Conservation (phyloP, 208 protist genomes). For the Tetramitus jugosus region DNA sequence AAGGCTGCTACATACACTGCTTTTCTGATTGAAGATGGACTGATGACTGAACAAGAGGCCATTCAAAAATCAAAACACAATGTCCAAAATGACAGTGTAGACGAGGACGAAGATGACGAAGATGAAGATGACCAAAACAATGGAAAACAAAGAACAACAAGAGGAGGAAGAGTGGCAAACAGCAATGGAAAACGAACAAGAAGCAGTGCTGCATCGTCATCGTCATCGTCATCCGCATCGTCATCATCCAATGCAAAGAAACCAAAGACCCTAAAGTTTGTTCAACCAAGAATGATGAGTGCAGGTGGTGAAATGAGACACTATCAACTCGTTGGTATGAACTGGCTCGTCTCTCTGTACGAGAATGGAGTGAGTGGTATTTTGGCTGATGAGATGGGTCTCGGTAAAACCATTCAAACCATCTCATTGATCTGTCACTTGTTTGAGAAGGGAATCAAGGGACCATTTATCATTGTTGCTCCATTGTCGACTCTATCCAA, state of each 20-base stretch:
- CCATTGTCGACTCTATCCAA: slow-evolving; percentile 92
- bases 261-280: background rate
- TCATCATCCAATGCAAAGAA: too few relatives aligned
- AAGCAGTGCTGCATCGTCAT: too few relatives aligned
- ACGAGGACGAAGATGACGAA: background rate
- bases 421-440: slow-evolving; percentile 57
- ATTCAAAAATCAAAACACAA: too few relatives aligned
- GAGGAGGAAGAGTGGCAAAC: too few relatives aligned
- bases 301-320: slow-evolving; percentile 67
- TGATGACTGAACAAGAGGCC: too few relatives aligned
- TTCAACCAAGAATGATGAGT: slow-evolving; percentile 34
- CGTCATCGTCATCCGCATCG: too few relatives aligned
- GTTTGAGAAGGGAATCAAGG: slow-evolving; percentile 69
- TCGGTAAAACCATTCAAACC: slow-evolving; percentile 34
- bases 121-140: background rate
- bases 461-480: slow-evolving; percentile 90
- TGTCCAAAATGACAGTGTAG: too few relatives aligned
- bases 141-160: too few relatives aligned
- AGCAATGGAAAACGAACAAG: too few relatives aligned
- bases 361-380: slow-evolving; percentile 94
- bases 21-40: background rate
- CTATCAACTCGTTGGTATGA: slow-evolving; percentile 96
- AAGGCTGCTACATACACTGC: background rate
- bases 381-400: slow-evolving; percentile 76
- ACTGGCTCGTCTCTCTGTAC: slow-evolving; percentile 96